Conservation (phyloP, 768 basidiomycete genomes). For the Lactifluus rugatus region DNA sequence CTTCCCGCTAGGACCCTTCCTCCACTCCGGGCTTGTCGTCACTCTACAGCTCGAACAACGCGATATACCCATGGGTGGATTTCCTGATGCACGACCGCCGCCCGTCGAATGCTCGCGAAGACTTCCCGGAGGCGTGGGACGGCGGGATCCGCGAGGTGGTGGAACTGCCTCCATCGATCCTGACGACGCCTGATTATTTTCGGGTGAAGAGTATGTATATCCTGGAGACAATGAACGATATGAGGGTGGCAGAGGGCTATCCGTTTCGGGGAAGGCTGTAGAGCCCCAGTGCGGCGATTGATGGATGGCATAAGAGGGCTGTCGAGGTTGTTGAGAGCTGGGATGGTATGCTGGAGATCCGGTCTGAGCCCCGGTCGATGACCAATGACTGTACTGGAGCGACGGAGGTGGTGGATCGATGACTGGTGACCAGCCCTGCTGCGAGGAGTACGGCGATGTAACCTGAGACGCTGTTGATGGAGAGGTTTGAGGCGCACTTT, state of each 20-base stretch:
- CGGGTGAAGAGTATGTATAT: constrained; percentile 17
- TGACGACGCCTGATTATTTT: constrained; percentile 22
- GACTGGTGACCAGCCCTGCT: constrained; percentile 13
- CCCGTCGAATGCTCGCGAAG: constrained; percentile 38
- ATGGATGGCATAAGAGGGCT: constrained; percentile 21
- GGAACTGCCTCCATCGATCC: constrained; percentile 37
- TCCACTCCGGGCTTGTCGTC: constrained; percentile 81
- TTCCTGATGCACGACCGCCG: constrained; percentile 42
- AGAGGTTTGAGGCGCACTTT: constrained; percentile 1
- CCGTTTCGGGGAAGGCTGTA: constrained; percentile 29
- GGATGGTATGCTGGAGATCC: constrained; percentile 13
- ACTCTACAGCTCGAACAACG: constrained; percentile 75
- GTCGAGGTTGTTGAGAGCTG: constrained; percentile 27
- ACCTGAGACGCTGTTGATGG: constrained; percentile 14
- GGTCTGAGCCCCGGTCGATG: constrained; percentile 7
- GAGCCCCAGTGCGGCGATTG: constrained; percentile 33
- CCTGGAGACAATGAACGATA: constrained; percentile 22
- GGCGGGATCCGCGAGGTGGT: constrained; percentile 43
- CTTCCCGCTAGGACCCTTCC: constrained; percentile 83
- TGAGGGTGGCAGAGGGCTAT: constrained; percentile 20
- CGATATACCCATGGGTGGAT: constrained; percentile 61
- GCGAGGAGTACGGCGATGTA: constrained; percentile 13
- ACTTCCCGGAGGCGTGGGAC: constrained; percentile 36
- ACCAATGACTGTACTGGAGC: constrained; percentile 24
- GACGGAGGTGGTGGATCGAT: constrained; percentile 29